Base-by-base conservation (phyloP, 805 yeast species). In the Candida railenensis region DNA sequence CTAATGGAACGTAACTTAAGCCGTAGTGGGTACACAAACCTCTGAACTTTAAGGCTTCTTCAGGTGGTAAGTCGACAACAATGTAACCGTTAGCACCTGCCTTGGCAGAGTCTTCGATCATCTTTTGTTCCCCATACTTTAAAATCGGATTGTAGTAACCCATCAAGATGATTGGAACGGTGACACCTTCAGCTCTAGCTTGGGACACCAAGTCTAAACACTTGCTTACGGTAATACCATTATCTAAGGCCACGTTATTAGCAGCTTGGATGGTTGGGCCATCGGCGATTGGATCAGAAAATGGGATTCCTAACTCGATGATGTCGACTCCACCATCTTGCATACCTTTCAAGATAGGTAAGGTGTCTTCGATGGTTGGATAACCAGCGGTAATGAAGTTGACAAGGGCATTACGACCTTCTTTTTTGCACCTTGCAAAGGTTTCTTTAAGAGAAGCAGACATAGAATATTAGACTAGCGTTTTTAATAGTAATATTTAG, bases 201-300 rank as follows among this genome's bases (percentile, higher is more conserved):
- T 78, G 62, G 48, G 73, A 67, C 21, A 94, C 88, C 39, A 89
- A 62, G 14, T 87, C 90, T 49, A 94, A 69, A 53, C 89, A 83
- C 58, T 76, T 74, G 5, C 71, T 63, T 52, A 89, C 82, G 25
- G 89, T 85, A 49, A 90, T 80, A 12, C 96, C 96, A 58, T 94
- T 92, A 21, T 80, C 76, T 52, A 94, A 76, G 16, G 99, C 94
- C n/a, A 71, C 73, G 18, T 80, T 80, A 70, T 91, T 91, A 34
- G 98, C 89, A 30, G 74, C 82, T 71, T 94, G 99, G 59, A 94
- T 94, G 15, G 96, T 89, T 34, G 98, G 96, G 41, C 99, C 99
- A 66, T 94, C 99, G 30, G 98, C 99, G 64, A 94, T 90, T 34
- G 99, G 99, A 65, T 94, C 99, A 19, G 96, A 85, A 66, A 94